Evolutionary conservation across 2,329 filamentous ascomycete species (phyloP), one percentile per base, ranked within the genome.

Genomic region (Colletotrichum sp.): DNA sequence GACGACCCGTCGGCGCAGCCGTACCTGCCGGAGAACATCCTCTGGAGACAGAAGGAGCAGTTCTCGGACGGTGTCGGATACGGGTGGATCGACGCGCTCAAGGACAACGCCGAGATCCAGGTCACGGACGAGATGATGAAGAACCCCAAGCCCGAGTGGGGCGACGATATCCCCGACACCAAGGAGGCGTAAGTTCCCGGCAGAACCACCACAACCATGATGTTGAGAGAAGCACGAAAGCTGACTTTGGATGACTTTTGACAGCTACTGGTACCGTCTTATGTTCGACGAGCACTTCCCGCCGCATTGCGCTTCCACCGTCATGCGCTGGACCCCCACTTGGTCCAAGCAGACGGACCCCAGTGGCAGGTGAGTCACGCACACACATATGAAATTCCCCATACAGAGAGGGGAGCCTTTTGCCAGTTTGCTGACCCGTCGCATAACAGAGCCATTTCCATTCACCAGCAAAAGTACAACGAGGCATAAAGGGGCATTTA

Each of bases 281-380:
- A 99, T 99, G 96, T 99, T 99, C 84, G 97, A 99, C 85, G 96
- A 99, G 90, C 96, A 98, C 87, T 99, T 99, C 92, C 97, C 97
- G 63, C 91, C 93, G 72, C 93, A 93, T 83, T 99, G 96, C 84
- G 98, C 97, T 10, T 93, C 92, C 76, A 99, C 97, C 9, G 97
- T 99, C 70, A 94, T 95, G 95, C 91, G 97, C 83, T 99, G 97
- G 98, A 96, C 95, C 73, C 97, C 97, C 32, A 99, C 95, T 49
- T 99, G 97, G 97, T 98, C 95, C 72, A 95, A 98, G 85, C 96
- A 98, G 91, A 95, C 93, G 30, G 97, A 99, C 86, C 97, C 97
- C 77, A 98, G 95, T 86, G 98, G 97, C 89, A 92, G 95, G 94
- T 95, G 86, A 86, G 87, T 85, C 74, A 69, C 64, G 44, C 44